phyloP scores from a whole-genome alignment of 2,329 filamentous ascomycete genomes.

The Epichloe gansuensis region DNA sequence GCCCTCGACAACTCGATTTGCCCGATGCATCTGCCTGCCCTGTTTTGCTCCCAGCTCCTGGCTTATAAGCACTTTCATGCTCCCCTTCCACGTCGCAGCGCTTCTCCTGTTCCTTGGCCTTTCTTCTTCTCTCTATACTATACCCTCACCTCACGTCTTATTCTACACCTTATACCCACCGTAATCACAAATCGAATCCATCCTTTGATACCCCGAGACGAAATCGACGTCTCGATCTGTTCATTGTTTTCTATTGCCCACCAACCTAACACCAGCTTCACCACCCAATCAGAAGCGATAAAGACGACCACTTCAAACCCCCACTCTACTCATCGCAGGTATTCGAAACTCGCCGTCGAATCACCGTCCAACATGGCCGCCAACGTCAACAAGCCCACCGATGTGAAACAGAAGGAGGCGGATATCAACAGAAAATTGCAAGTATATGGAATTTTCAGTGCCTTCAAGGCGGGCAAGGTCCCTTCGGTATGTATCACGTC shows the following conservation, averaged over 20 bases:
- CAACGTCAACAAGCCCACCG: slow-evolving; percentile 60
- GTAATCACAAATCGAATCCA: slow-evolving; percentile 12
- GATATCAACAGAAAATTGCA: slow-evolving; percentile 92
- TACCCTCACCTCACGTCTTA: slow-evolving; percentile 7
- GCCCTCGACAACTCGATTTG: background rate
- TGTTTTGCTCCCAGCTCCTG: background rate
- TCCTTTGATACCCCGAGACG: slow-evolving; percentile 19
- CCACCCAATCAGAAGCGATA: background rate
- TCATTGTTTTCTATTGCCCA: background rate
- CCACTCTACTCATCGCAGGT: background rate
- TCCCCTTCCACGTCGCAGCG: background rate
- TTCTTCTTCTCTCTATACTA: slow-evolving; percentile 4
- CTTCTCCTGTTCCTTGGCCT: slow-evolving; percentile 4
- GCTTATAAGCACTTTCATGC: slow-evolving; percentile 3
- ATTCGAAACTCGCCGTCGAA: too few species aligned
- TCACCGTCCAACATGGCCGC: slow-evolving; percentile 20
- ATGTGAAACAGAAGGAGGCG: slow-evolving; percentile 65
- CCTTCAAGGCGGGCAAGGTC: slow-evolving; percentile 80
- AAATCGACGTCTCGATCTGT: background rate
- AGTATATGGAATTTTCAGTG: slow-evolving; percentile 78
- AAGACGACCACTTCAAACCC: background rate
- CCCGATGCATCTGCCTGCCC: background rate
- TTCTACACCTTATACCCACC: slow-evolving; percentile 7
- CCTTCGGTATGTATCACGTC: slow-evolving; percentile 58
- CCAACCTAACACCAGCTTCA: background rate